These are phyloP conservation scores for Lepidium aucheri DNA, from an alignment of 345 rosid genomes.

Conservation along the genomic window DNA sequence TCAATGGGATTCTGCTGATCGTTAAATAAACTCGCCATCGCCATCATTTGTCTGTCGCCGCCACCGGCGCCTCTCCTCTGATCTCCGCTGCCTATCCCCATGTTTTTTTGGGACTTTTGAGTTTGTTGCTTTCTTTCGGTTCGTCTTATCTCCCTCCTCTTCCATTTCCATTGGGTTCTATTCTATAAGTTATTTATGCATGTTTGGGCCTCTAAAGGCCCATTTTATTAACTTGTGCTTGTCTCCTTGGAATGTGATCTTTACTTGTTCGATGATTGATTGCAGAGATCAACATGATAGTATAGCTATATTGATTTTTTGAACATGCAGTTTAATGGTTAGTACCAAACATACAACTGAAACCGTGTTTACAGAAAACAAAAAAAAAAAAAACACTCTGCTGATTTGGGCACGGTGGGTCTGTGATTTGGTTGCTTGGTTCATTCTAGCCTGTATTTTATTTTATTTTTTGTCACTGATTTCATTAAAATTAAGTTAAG, in stretches of 20 bases:
- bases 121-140: background rate
- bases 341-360: background rate
- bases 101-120: background rate
- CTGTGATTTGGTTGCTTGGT: too few relatives aligned
- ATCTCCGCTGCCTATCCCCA: conserved; percentile 36
- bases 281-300: too few relatives aligned
- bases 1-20: conserved; percentile 50
- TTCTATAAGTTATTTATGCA: background rate
- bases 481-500: too few relatives aligned
- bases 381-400: background rate
- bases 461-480: too few relatives aligned
- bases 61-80: conserved; percentile 3
- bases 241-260: too few relatives aligned
- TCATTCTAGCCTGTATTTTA: too few relatives aligned
- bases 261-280: too few relatives aligned
- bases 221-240: background rate
- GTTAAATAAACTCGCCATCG: conserved; percentile 30
- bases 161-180: background rate
- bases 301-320: background rate
- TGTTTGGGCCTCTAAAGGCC: background rate
- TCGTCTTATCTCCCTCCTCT: conserved; percentile 18
- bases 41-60: conserved; percentile 22
- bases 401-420: too few relatives aligned
- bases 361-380: too few relatives aligned
- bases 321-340: background rate